These are phyloP conservation scores for Acer yangbiense DNA, from an alignment of 345 rosid genomes.

Conservation along the genomic window DNA sequence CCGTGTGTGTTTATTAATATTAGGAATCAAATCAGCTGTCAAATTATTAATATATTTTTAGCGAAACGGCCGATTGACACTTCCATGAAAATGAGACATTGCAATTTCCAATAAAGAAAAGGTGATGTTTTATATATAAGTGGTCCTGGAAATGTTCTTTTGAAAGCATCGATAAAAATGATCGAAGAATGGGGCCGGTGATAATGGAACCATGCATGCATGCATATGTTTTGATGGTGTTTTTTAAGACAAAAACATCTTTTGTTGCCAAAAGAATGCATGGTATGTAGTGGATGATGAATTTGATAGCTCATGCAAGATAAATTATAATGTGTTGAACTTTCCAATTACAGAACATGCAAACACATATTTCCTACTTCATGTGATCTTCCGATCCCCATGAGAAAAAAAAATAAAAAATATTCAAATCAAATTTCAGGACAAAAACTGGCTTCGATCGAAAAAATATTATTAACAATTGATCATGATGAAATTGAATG, in stretches of 20 bases:
- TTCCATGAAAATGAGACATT: not conserved
- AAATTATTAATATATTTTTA: too few relatives aligned
- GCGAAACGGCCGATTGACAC: too few relatives aligned
- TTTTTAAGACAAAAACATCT: slow-evolving; percentile 4
- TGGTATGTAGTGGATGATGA: not conserved
- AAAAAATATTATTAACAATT: not conserved
- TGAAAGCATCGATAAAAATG: not conserved
- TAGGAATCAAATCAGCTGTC: too few relatives aligned
- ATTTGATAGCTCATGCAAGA: not conserved
- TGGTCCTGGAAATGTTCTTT: not conserved
- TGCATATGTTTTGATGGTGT: not conserved
- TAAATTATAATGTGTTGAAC: not conserved
- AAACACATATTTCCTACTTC: not conserved
- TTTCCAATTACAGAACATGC: not conserved
- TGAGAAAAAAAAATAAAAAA: not conserved
- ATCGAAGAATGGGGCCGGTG: not conserved
- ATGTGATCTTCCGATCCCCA: not conserved
- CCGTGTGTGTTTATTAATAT: too few relatives aligned
- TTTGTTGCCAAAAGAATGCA: not conserved
- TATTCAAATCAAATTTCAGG: not conserved
- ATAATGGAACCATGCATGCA: not conserved
- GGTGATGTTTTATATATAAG: too few relatives aligned
- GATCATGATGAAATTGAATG: too few relatives aligned
- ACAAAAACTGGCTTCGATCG: not conserved
- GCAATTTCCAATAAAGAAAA: not conserved